These are phyloP conservation scores for Blastocystis sp. DNA, from an alignment of 352 stramenopile genomes.

Conservation along the genomic window DNA sequence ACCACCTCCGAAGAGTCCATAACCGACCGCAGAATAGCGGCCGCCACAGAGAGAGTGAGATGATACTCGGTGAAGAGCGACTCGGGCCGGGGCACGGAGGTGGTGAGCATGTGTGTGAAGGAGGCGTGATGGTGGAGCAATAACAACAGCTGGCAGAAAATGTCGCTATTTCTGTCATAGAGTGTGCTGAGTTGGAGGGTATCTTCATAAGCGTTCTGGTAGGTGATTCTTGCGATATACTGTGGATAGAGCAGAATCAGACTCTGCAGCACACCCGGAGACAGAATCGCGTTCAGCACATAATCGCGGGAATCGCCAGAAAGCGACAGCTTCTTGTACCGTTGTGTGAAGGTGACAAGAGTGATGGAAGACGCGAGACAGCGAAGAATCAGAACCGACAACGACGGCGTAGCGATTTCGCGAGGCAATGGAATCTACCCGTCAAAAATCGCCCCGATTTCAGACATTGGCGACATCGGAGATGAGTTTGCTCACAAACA, in stretches of 20 bases:
- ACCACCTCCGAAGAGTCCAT: neutral
- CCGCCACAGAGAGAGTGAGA: neutral
- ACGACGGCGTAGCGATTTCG: neutral
- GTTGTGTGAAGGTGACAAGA: neutral
- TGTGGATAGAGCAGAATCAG: conserved; percentile 5
- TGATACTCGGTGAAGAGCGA: conserved; percentile 26
- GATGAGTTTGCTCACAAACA: conserved; percentile 33
- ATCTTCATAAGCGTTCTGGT: conserved; percentile 2
- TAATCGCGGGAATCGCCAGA: neutral
- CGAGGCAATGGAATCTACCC: conserved; percentile 45
- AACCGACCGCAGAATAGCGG: neutral
- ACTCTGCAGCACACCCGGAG: neutral
- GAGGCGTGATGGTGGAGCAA: conserved; percentile 5
- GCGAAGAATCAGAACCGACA: conserved; percentile 8
- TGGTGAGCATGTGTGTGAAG: neutral
- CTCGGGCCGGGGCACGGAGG: neutral
- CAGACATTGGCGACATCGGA: neutral
- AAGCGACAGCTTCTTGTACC: neutral
- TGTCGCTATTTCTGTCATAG: conserved; percentile 41
- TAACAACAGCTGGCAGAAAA: conserved; percentile 52
- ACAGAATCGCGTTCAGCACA: conserved; percentile 1
- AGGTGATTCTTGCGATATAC: conserved; percentile 1
- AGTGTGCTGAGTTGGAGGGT: neutral
- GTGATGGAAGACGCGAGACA: conserved; percentile 3
- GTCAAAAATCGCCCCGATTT: neutral